These are phyloP conservation scores for Aspergillus ustus DNA, from an alignment of 2,329 filamentous ascomycete genomes.

Conservation along the genomic window DNA sequence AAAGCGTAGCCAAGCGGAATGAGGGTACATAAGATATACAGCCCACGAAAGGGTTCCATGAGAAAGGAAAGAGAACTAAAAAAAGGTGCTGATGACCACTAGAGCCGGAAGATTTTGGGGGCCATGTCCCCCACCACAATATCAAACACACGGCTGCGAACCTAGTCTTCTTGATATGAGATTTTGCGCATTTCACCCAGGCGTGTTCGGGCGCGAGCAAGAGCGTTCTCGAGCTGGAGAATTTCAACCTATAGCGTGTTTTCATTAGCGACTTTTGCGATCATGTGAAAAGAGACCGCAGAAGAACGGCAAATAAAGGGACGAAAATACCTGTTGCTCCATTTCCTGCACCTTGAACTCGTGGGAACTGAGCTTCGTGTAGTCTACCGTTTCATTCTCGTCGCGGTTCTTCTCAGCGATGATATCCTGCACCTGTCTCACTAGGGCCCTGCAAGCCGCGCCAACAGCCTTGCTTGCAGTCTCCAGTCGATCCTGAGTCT, in stretches of 20 bases:
- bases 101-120: neutral
- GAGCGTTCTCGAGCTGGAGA: conserved; percentile 86
- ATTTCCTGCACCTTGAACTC: conserved; percentile 99
- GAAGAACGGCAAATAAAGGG: neutral
- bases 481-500: conserved; percentile 91
- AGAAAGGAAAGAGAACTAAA: neutral
- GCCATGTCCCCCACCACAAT: neutral
- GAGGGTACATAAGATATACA: conserved; percentile 3
- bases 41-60: neutral
- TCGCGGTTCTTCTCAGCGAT: conserved; percentile 85
- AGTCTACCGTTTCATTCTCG: conserved; percentile 81
- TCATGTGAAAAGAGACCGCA: neutral
- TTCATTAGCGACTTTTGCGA: neutral
- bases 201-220: conserved; percentile 77
- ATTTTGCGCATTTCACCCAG: conserved; percentile 99
- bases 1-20: neutral
- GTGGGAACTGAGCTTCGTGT: conserved; percentile 82
- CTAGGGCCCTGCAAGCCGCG: conserved; percentile 80
- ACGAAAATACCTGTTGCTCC: conserved; percentile 85
- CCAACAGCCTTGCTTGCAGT: conserved; percentile 91
- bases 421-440: conserved; percentile 91
- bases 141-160: neutral
- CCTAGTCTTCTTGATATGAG: conserved; percentile 78
- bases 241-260: conserved; percentile 80
- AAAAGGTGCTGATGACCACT: neutral